phyloP scores from a whole-genome alignment of 108 stramenopile genomes.

The Stephanodiscus triporus region DNA sequence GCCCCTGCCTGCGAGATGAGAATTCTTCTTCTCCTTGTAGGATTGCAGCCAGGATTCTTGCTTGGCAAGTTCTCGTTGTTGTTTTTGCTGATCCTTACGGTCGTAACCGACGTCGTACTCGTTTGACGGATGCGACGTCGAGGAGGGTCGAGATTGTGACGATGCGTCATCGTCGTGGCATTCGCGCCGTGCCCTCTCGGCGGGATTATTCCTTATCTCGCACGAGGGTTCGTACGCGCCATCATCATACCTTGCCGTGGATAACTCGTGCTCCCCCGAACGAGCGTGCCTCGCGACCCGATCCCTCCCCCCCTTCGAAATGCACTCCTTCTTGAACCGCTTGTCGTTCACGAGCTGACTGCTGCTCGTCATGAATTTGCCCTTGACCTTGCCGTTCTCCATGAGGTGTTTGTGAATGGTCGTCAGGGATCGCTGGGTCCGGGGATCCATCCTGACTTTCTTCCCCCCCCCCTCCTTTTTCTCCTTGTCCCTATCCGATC shows the following conservation, averaged over 20 bases:
- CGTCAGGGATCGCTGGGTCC: conserved; percentile 26
- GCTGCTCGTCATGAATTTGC: conserved; percentile 25
- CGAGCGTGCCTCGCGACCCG: neutral
- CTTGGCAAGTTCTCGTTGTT: neutral
- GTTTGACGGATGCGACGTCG: no score
- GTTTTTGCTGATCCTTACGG: neutral
- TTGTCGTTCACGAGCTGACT: conserved; percentile 52
- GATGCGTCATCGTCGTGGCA: no score
- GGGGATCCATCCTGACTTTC: conserved; percentile 37
- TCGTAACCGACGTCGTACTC: neutral
- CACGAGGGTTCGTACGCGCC: no score
- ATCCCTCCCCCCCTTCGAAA: neutral
- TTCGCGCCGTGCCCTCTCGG: no score
- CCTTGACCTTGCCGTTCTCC: conserved; percentile 17
- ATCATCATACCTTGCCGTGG: no score
- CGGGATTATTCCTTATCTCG: no score
- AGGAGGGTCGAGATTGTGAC: no score
- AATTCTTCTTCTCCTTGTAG: conserved; percentile 1
- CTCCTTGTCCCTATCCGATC: neutral
- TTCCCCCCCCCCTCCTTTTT: conserved; percentile 39
- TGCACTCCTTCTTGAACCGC: conserved; percentile 21
- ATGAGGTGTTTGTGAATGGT: conserved; percentile 35
- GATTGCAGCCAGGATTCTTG: neutral
- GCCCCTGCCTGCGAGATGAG: neutral
- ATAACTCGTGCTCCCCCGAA: no score